These are phyloP conservation scores for Oleoguttula mirabilis DNA, from an alignment of 495 filamentous ascomycete species.

Conservation along the genomic window DNA sequence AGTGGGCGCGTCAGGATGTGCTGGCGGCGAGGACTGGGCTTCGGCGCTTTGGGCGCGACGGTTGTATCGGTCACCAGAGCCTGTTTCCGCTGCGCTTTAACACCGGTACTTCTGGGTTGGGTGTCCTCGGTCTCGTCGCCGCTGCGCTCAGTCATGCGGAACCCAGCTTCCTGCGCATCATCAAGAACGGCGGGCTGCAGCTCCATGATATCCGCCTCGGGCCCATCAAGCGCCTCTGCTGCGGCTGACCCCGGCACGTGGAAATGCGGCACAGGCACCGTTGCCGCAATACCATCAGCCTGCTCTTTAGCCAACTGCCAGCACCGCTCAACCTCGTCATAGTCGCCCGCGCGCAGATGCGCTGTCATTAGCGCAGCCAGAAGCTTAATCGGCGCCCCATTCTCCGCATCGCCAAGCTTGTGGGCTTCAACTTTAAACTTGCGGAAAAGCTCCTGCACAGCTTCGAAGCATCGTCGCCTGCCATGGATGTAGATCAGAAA, in stretches of 20 bases:
- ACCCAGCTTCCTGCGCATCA: conserved; percentile 5
- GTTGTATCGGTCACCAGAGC: too few relatives aligned
- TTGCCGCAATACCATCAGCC: conserved; percentile 36
- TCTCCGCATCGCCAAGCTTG: conserved; percentile 14
- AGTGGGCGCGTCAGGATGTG: conserved; percentile 48
- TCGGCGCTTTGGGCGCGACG: too few relatives aligned
- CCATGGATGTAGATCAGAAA: conserved; percentile 54
- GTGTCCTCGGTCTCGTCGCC: too few relatives aligned
- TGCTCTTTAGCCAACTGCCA: conserved; percentile 51
- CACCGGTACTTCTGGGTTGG: too few relatives aligned
- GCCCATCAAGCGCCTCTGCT: background rate
- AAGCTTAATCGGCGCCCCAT: conserved; percentile 41
- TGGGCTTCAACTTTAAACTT: conserved; percentile 35
- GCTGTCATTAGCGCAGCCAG: conserved; percentile 54
- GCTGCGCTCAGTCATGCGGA: too few relatives aligned
- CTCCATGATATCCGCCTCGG: background rate
- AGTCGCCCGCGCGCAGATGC: conserved; percentile 42
- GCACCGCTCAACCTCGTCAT: conserved; percentile 46
- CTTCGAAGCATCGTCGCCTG: conserved; percentile 39
- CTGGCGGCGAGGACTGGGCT: conserved; percentile 40
- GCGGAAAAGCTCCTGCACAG: conserved; percentile 45
- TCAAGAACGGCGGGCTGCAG: background rate
- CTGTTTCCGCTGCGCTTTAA: background rate
- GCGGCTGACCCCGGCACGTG: background rate
- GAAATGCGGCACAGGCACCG: conserved; percentile 4